Conservation (phyloP, 257 asterid genomes). For the Plantago major region DNA sequence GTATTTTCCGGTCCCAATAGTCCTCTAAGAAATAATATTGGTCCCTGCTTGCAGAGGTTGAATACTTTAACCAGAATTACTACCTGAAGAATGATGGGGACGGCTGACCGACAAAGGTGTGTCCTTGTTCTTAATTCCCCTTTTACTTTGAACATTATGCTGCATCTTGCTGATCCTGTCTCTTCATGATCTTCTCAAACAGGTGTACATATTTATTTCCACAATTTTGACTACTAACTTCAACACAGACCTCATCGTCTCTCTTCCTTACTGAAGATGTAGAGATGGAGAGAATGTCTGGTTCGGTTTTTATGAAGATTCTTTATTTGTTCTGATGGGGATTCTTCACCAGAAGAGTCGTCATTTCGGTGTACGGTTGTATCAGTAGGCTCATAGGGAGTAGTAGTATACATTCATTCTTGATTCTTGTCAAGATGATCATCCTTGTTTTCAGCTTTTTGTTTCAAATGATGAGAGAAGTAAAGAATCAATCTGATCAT, state of each 20-base stretch:
- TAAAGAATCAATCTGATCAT: slow-evolving; percentile 43
- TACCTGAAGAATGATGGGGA: slow-evolving; percentile 52
- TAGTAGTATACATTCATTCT: neutral
- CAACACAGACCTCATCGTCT: slow-evolving; percentile 21
- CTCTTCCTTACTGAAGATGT: slow-evolving; percentile 24
- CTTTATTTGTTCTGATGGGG: slow-evolving; percentile 44
- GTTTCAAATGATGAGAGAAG: slow-evolving; percentile 35
- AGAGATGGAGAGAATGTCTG: slow-evolving; percentile 10
- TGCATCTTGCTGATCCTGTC: slow-evolving; percentile 30
- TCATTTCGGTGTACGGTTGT: neutral
- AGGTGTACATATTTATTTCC: slow-evolving; percentile 54
- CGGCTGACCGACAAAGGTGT: slow-evolving; percentile 57
- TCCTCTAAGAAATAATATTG: slow-evolving; percentile 18
- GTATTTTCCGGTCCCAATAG: slow-evolving; percentile 11
- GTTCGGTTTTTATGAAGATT: slow-evolving; percentile 35
- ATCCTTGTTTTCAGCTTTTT: slow-evolving; percentile 30
- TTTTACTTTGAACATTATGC: slow-evolving; percentile 40
- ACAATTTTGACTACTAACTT: slow-evolving; percentile 42
- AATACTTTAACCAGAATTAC: slow-evolving; percentile 36
- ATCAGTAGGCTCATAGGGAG: neutral
- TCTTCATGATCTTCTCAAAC: slow-evolving; percentile 32
- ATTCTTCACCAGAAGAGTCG: slow-evolving; percentile 37
- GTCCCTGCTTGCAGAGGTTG: slow-evolving; percentile 39
- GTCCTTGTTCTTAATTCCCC: slow-evolving; percentile 35
- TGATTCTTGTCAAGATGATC: slow-evolving; percentile 27